Conservation (phyloP, 2,329 filamentous ascomycete genomes). For the Neopestalotiopsis clavispora region DNA sequence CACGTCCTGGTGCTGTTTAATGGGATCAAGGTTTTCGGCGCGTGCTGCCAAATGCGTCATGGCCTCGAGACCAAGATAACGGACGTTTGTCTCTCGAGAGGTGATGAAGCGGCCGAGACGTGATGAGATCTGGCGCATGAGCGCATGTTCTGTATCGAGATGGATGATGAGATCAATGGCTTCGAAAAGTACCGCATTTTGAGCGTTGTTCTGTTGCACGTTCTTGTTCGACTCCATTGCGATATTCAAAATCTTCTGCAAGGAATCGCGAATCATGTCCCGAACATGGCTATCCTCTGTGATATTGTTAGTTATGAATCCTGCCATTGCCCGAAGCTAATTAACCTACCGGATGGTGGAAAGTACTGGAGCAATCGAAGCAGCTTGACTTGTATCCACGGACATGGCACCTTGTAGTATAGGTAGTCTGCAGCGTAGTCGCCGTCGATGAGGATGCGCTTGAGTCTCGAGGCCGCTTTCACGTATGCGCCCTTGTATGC, state of each 20-base stretch:
- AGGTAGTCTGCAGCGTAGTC: conserved; percentile 91
- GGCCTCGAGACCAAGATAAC: conserved; percentile 92
- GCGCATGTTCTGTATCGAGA: conserved; percentile 87
- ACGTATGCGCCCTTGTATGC: conserved; percentile 93
- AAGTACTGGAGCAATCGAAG: conserved; percentile 94
- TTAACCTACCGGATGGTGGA: conserved; percentile 77
- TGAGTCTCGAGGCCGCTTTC: conserved; percentile 88
- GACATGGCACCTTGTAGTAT: conserved; percentile 99
- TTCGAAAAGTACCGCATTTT: conserved; percentile 97
- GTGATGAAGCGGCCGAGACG: conserved; percentile 94
- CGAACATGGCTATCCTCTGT: conserved; percentile 90
- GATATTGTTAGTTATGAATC: conserved; percentile 27
- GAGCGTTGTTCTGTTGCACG: conserved; percentile 98
- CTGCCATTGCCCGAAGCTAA: not conserved
- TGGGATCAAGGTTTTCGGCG: conserved; percentile 91
- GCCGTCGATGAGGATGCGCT: conserved; percentile 87
- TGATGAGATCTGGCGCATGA: conserved; percentile 95
- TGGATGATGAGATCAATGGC: conserved; percentile 99
- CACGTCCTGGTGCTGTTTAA: conserved; percentile 96
- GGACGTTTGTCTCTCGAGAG: conserved; percentile 94
- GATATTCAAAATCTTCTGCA: conserved; percentile 88
- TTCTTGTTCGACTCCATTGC: conserved; percentile 97
- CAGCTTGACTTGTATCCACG: conserved; percentile 97
- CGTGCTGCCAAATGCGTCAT: conserved; percentile 98
- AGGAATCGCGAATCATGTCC: conserved; percentile 86